phyloP scores from a whole-genome alignment of 768 basidiomycete genomes.

The Trametes gibbosa region DNA sequence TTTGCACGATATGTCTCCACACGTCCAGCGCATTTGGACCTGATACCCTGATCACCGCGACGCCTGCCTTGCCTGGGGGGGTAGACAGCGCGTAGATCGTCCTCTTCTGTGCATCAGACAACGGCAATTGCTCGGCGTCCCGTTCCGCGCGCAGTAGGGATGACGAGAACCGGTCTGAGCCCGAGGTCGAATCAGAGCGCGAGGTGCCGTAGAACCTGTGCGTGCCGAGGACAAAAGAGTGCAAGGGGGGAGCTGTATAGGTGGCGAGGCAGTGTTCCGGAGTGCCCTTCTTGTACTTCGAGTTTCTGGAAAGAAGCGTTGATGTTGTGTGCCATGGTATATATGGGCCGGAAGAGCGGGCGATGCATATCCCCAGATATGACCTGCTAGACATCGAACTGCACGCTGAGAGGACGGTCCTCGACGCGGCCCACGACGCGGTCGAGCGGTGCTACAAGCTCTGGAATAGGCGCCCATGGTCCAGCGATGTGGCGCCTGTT shows the following conservation, averaged over 20 bases:
- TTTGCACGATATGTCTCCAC: conserved; percentile 57
- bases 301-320: conserved; percentile 10
- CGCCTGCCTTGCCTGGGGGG: conserved; percentile 80
- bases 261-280: conserved; percentile 13
- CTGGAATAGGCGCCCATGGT: background rate
- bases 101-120: conserved; percentile 52
- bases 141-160: background rate
- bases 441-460: background rate
- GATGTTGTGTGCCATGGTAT: conserved; percentile 5
- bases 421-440: conserved; percentile 8
- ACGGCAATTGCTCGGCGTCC: conserved; percentile 18
- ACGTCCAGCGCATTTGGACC: conserved; percentile 69
- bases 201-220: conserved; percentile 7
- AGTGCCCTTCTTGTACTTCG: background rate
- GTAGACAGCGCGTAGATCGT: conserved; percentile 91
- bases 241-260: background rate
- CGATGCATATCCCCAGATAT: conserved; percentile 4
- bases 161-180: background rate
- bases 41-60: conserved; percentile 80
- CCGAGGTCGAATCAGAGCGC: background rate
- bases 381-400: conserved; percentile 11
- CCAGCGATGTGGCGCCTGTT: background rate
- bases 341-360: conserved; percentile 7
- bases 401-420: conserved; percentile 14
- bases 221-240: conserved; percentile 1